These are phyloP conservation scores for Fraxinus quadrangulata DNA, from an alignment of 257 asterid genomes.

Conservation along the genomic window DNA sequence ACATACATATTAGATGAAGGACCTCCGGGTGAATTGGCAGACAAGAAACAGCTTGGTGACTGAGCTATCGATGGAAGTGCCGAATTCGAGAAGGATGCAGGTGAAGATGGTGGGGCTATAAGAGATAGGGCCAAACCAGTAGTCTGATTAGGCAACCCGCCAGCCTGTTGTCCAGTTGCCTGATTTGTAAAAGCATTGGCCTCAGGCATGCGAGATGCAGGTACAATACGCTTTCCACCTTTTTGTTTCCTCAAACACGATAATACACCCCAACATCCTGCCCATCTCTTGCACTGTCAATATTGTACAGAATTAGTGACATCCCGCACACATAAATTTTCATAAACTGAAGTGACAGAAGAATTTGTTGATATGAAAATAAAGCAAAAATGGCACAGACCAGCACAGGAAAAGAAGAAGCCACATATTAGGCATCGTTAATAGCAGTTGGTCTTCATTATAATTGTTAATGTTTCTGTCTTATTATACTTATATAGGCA, in stretches of 20 bases:
- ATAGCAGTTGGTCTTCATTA: neutral
- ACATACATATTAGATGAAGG: slow-evolving; percentile 57
- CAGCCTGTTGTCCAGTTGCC: slow-evolving; percentile 64
- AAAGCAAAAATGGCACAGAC: slow-evolving; percentile 3
- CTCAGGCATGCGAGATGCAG: slow-evolving; percentile 80
- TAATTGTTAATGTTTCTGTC: neutral
- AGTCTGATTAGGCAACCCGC: slow-evolving; percentile 60
- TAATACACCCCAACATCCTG: slow-evolving; percentile 79
- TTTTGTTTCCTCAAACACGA: slow-evolving; percentile 82
- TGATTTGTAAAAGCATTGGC: slow-evolving; percentile 58
- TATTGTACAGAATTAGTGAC: slow-evolving; percentile 26
- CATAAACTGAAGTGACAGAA: slow-evolving; percentile 7
- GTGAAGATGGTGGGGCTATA: slow-evolving; percentile 75
- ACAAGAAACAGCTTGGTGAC: slow-evolving; percentile 52
- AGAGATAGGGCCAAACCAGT: slow-evolving; percentile 45
- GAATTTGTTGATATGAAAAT: slow-evolving; percentile 18
- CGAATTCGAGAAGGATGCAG: slow-evolving; percentile 65
- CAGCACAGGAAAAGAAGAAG: slow-evolving; percentile 3
- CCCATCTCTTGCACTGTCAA: slow-evolving; percentile 87
- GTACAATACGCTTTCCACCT: slow-evolving; percentile 88
- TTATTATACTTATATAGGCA: neutral
- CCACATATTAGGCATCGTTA: neutral
- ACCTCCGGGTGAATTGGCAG: slow-evolving; percentile 53
- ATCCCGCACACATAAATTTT: no score
- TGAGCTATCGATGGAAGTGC: slow-evolving; percentile 57